Evolutionary conservation across 257 asterid genomes (phyloP), one percentile per base, ranked within the genome.

Genomic region (Apocynum venetum): DNA sequence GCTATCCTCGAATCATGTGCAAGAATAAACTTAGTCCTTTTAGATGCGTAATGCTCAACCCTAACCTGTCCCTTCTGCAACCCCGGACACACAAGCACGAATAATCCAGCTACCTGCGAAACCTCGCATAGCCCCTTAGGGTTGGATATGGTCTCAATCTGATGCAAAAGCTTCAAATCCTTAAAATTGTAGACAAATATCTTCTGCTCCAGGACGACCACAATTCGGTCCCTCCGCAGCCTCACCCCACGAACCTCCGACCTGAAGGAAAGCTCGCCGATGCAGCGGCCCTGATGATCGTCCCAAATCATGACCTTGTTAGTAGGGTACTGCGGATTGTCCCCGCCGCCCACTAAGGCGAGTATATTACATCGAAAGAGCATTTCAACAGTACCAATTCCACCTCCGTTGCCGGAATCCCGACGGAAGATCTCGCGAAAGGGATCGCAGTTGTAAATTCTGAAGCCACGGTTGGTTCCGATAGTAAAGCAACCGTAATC

Each of bases 261-360:
- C 86, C 98, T 82, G 66, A 94, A 94, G 15, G 96, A 88, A 0
- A 94, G 82, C 72, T 94, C 97, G 17, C 96, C 98, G 7, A 92
- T 92, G 77, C 98, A 94, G 31, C 94, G 85, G 64, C 90, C 84
- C 78, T 90, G 95, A 75, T 92, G 96, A 82, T 94, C 98, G 76
- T 94, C 98, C 98, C 98, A 94, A 69, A 94, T 92, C 98, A 94
- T 94, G 49, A 94, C 98, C 86, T 94, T 94, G 49, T 91, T 94
- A 15, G 86, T 80, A 0, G 97, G 97, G 82, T 91, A 91, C 85
- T 91, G 96, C 10, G 98, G 94, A 36, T 90, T 82, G 17, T 91
- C 89, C 40, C 95, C 96, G 4, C 98, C 97, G 35, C 98, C 98
- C 11, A 92, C 97, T 8, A 95, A 73, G 1, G 98, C 96, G 9